Evolutionary conservation across 768 basidiomycete species (phyloP), one percentile per base, ranked within the genome.

Genomic region (Kwoniella dendrophila): DNA sequence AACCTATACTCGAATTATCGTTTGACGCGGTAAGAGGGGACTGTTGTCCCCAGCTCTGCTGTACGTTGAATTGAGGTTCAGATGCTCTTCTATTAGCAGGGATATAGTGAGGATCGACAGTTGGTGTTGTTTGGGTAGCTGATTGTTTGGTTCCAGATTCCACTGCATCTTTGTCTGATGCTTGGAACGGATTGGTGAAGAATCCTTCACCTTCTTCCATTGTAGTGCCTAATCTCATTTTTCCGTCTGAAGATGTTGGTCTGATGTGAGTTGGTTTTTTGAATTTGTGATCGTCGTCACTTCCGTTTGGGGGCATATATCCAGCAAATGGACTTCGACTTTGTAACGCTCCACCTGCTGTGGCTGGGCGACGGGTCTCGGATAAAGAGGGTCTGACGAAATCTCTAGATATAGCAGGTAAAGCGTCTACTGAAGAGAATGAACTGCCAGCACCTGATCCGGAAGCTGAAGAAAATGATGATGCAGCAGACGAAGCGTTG

Each of bases 401-500:
- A 44, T 79, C 76, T 16, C 74, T 66, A 5, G 73, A 75, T 36
- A 79, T 79, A 4, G 78, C 72, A 4, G 78, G 76, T 14, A 79
- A 68, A 24, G 71, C 69, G 50, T 73, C 74, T 6, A 68, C 53
- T 1, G 72, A 71, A 16, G 72, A 73, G 56, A 76, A 76, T 3
- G 74, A 76, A 6, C 59, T 48, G 14, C 71, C 63, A 8, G 59
- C 57, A 18, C 44, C 68, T 11, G 73, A 74, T n/a, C 69, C 73
- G 5, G 70, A 71, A 24, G 67, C 56, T 14, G 71, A 70, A 3
- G 69, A 72, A 50, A 73, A 75, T n/a, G 73, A 75, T 4, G 73
- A 70, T 20, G 63, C 72, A 41, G 72, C 59, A 30, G 58, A 63
- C 22, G 53, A 56, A 51, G n/a, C n/a, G n/a, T 62, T 61, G 49